Evolutionary conservation across 768 basidiomycete species (phyloP), one percentile per base, ranked within the genome.

Genomic region (Boletus eberwhitei): DNA sequence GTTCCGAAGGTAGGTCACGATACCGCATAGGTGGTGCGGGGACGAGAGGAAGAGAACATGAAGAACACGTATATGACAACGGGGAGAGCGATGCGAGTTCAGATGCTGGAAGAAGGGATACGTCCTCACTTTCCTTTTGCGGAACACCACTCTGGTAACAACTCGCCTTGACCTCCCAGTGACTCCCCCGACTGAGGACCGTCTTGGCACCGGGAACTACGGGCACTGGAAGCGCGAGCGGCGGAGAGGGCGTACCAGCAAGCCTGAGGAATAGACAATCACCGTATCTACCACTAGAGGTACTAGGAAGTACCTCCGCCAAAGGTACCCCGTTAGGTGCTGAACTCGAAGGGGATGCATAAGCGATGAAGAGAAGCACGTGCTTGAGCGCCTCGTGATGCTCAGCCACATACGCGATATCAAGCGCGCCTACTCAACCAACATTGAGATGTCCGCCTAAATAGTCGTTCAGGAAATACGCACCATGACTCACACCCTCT

Each of bases 1-100:
- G 88, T 66, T 98, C 95, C 5, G 91, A 94, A 4, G 96, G 96
- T 13, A 98, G 75, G 66, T 97, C 94, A 37, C 86, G 82, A 70
- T 90, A 98, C 42, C 71, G 74, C 19, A 83, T 67, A 39, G 71
- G 74, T 6, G 81, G 70, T 0, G 79, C 72, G 36, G 86, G 79
- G 13, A 79, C 68, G 34, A 96, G 72, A 12, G 88, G 86, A 11
- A 91, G 74, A 4, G 88, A 87, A 65, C 93, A 96, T 2, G 86
- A 87, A 3, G 86, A 75, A 64, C 93, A 96, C 14, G 82, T 78
- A 73, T 91, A 92, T 4, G 80, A 79, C 6, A 81, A 80, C 0
- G 90, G 89, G 5, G 70, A 73, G 17, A 80, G 69, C 0, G 73
- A 57, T 1, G 74, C 59, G 17, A 95, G 78, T 57, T 89, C 84